Evolutionary conservation across 305 asterid genomes (phyloP).

Genomic region (Rubia peregrina): DNA sequence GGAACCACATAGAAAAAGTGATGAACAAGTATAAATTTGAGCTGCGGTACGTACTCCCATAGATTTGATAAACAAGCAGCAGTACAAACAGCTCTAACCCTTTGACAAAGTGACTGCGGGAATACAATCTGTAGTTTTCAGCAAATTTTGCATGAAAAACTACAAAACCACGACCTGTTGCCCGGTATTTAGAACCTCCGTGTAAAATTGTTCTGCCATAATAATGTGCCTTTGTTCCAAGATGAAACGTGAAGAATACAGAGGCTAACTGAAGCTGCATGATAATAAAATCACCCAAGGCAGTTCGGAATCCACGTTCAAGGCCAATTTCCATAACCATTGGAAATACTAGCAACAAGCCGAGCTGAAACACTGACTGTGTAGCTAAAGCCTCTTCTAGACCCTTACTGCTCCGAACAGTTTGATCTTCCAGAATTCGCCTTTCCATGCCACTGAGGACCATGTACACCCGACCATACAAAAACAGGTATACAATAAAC

Average conservation of each 20-base stretch:
- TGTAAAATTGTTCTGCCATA: conserved; percentile 83
- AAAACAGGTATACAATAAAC: conserved; percentile 68
- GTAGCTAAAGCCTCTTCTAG: conserved; percentile 89
- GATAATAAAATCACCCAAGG: conserved; percentile 80
- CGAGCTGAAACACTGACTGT: conserved; percentile 85
- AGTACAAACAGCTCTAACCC: conserved; percentile 82
- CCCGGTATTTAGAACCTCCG: conserved; percentile 93
- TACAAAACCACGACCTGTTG: conserved; percentile 96
- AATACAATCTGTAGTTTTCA: conserved; percentile 85
- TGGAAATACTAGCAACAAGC: conserved; percentile 76
- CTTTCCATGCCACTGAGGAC: conserved; percentile 90
- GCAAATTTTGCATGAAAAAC: conserved; percentile 89
- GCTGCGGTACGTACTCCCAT: conserved; percentile 60
- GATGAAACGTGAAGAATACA: conserved; percentile 94
- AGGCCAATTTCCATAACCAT: conserved; percentile 97
- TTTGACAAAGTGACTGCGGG: conserved; percentile 95
- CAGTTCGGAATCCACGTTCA: conserved; percentile 92
- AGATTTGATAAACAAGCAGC: conserved; percentile 67
- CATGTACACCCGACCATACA: conserved; percentile 84
- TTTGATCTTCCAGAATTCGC: conserved; percentile 59
- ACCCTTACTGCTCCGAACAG: conserved; percentile 61
- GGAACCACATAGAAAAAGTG: conserved; percentile 96
- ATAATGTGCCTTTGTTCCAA: conserved; percentile 91
- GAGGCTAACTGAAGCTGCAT: conserved; percentile 99
- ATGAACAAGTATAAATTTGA: conserved; percentile 68